phyloP scores from a whole-genome alignment of 495 filamentous ascomycete genomes.

The Glarea lozoyensis region DNA sequence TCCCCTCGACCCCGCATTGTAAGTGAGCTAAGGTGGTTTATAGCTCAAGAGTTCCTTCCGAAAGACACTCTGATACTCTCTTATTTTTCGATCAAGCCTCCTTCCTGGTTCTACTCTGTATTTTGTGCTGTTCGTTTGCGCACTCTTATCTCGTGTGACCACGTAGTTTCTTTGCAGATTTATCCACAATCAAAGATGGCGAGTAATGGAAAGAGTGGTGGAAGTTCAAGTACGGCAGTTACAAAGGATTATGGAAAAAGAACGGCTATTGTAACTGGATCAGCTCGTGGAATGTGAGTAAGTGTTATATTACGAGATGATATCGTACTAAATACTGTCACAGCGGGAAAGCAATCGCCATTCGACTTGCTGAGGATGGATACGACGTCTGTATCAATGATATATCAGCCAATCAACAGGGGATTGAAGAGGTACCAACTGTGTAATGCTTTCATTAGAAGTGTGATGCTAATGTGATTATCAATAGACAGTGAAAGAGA shows the following conservation, averaged over 20 bases:
- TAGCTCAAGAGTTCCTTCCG: no score
- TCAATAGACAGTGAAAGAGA: constrained; percentile 31
- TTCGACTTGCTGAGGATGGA: constrained; percentile 48
- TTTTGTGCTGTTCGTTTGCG: no score
- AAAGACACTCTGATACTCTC: no score
- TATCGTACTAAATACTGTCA: not conserved
- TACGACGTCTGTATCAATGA: constrained; percentile 56
- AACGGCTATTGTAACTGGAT: constrained; percentile 50
- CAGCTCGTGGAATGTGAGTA: constrained; percentile 43
- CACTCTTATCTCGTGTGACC: no score
- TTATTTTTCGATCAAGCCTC: no score
- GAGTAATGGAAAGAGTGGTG: constrained; percentile 4
- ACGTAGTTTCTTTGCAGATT: no score
- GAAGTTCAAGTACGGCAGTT: constrained; percentile 11
- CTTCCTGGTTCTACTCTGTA: no score
- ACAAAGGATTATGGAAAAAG: constrained; percentile 21
- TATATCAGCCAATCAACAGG: constrained; percentile 32
- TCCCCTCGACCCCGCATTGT: no score
- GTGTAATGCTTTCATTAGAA: not conserved
- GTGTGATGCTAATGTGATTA: no score
- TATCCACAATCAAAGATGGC: constrained; percentile 22
- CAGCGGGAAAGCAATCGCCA: constrained; percentile 50
- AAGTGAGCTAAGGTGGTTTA: no score
- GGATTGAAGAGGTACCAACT: constrained; percentile 31
- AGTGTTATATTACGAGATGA: constrained; percentile 2